Base-by-base conservation (phyloP, 139 green algal genomes). In the Chlamydomonas schloesseri region DNA sequence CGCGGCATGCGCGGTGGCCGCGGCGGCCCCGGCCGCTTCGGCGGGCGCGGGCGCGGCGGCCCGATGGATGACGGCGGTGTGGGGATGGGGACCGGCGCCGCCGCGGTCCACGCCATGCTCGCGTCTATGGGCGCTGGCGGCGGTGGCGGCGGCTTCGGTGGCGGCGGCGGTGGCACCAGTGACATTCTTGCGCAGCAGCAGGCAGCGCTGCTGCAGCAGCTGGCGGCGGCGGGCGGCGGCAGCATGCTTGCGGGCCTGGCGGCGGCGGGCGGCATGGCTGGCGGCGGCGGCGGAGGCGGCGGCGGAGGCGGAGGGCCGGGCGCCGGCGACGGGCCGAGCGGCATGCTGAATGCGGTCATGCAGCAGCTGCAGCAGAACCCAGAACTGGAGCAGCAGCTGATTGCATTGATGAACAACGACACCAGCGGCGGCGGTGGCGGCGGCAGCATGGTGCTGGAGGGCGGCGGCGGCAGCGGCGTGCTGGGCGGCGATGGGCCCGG, bases 281-380 rank as follows among this genome's bases (percentile, higher is more conserved):
- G 64, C 37, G n/a, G 53, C 1, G 75, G n/a, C 58, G 53, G 55
- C 55, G 55, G 55, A 8, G 55, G 55, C 21, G 55, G 21, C 55
- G 8, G 8, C 8, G 55, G 55, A 8, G 55, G 55, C 55, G 8
- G 8, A 5, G 55, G 55, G 53, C 15, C 15, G 20, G 55, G 55
- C 55, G 55, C 55, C 20, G 55, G 55, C 55, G 21, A 17, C 55
- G 20, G 20, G 8, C 55, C 71, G 37, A 34, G 33, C 2, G 42
- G 31, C 34, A 82, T 82, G 75, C 3, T 82, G 8, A 34, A 28
- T 29, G 36, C 57, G 11, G 2, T 62, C 55, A 23, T 60, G 34
- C 75, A 82, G 75, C 75, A 82, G 36, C 75, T 71, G 29, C 75
- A 82, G 24, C 75, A 82, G 58, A 33, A 58, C 6, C 75, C 71